Evolutionary conservation across 352 stramenopile species (phyloP), one percentile per base, ranked within the genome.

Genomic region (Pythium angustatum): DNA sequence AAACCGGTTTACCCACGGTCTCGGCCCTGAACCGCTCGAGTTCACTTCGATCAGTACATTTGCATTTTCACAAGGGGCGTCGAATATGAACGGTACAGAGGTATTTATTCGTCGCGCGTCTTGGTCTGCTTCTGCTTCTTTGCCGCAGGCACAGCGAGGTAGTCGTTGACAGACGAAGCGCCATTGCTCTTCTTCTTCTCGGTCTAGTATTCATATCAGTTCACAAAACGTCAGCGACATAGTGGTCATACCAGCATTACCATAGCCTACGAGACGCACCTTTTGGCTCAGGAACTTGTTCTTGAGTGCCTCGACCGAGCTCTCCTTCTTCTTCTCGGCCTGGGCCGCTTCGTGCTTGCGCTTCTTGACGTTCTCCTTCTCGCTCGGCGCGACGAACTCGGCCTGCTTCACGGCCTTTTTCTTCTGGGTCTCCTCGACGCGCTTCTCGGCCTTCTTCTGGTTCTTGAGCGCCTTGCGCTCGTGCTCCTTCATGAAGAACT

Each of bases 401-500:
- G 80, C 76, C 68, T 83, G 77, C 68, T 91, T 88, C n/a, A 89
- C 81, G 10, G 58, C 65, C 60, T 93, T 94, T 33, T 79, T 80
- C 66, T 90, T 79, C 72, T 92, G 69, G 24, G 80, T 59, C 59
- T 80, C 75, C 30, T 91, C 64, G 6, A 71, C 26, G 10, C 87
- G 87, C 53, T 86, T 78, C 43, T 88, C 76, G 41, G 80, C 64
- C 72, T 98, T 97, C 56, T 97, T 85, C 45, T 84, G 72, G 51
- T 97, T 87, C 72, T 98, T 98, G 64, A 93, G 85, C 1, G 86
- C 83, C 76, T 98, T 96, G 58, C 94, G 89, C 73, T 98, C 90
- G 44, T 96, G 79, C 73, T 99, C 94, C 60, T 97, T 98, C 54
- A 99, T 92, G 77, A 99, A 99, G 81, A 99, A 99, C 80, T 99